Percentiles rank a stretch among this genome's conserved stretches.
Conservation (phyloP, 306 rosid species). For the Sesbania bispinosa region DNA sequence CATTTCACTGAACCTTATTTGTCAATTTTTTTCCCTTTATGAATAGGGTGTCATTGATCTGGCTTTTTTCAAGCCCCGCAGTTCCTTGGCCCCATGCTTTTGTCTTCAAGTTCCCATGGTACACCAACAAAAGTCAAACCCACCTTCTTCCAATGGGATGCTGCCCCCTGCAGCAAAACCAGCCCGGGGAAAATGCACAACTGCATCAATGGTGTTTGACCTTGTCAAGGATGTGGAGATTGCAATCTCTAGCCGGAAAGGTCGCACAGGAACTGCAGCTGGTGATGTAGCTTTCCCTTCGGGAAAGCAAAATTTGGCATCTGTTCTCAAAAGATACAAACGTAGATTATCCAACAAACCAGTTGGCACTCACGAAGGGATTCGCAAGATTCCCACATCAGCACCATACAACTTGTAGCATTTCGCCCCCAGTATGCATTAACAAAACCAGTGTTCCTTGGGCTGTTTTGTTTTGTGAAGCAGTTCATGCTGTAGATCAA, state of each 20-base stretch:
- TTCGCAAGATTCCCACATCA: conserved; percentile 48
- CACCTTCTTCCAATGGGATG: conserved; percentile 67
- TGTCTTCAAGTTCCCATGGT: conserved; percentile 70
- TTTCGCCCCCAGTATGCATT: not conserved
- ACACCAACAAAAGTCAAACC: conserved; percentile 58
- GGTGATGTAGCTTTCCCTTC: conserved; percentile 91
- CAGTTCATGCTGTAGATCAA: conserved; percentile 34
- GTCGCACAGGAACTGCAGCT: conserved; percentile 88
- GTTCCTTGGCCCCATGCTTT: conserved; percentile 68
- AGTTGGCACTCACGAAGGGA: conserved; percentile 43
- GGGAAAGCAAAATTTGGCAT: conserved; percentile 81
- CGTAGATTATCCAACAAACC: conserved; percentile 64
- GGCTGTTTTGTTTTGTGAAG: conserved; percentile 13
- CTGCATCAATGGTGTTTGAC: conserved; percentile 53
- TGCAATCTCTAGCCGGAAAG: conserved; percentile 72
- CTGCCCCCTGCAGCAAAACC: conserved; percentile 79
- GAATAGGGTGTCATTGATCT: conserved; percentile 70
- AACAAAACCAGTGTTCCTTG: conserved; percentile 8
- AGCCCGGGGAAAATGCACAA: conserved; percentile 74
- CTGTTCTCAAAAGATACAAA: conserved; percentile 92
- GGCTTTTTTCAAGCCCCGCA: conserved; percentile 81
- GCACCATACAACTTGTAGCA: conserved; percentile 49
- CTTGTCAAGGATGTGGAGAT: conserved; percentile 79
- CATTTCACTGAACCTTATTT: conserved; percentile 9
- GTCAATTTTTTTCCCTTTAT: not conserved